A percentile compares a stretch with the other conserved stretches of the same genome.
Conservation (phyloP, 257 asterid species). For the Knoxia roxburghii region DNA sequence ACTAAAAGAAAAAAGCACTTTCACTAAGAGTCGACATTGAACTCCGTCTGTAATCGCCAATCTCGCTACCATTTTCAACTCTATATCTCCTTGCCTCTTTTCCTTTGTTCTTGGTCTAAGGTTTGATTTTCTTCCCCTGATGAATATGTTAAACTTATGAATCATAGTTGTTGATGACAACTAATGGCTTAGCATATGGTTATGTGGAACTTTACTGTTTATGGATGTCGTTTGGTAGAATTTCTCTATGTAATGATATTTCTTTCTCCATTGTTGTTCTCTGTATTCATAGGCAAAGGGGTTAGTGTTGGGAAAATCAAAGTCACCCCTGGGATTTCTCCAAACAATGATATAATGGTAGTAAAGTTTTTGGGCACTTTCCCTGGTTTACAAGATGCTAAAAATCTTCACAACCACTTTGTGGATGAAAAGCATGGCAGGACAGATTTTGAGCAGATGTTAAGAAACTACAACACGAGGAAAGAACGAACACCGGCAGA, state of each 20-base stretch:
- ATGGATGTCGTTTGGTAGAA: too few relatives aligned
- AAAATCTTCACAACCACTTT: slow-evolving; percentile 31
- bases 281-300: slow-evolving; percentile 26
- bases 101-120: neutral
- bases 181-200: neutral
- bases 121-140: neutral
- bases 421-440: slow-evolving; percentile 25
- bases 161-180: neutral
- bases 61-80: neutral
- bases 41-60: neutral
- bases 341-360: slow-evolving; percentile 24
- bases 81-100: neutral
- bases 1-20: neutral
- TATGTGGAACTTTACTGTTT: neutral
- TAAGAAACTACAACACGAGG: neutral
- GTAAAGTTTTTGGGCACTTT: slow-evolving; percentile 33
- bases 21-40: neutral
- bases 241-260: neutral
- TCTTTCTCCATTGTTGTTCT: neutral
- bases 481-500: slow-evolving; percentile 6
- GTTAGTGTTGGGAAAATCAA: slow-evolving; percentile 23
- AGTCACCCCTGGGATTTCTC: slow-evolving; percentile 26
- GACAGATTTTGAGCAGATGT: slow-evolving; percentile 14
- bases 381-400: slow-evolving; percentile 29
- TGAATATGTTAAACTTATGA: neutral